Evolutionary conservation across 768 basidiomycete genomes (phyloP).

Genomic region (Crepidotus variabilis): DNA sequence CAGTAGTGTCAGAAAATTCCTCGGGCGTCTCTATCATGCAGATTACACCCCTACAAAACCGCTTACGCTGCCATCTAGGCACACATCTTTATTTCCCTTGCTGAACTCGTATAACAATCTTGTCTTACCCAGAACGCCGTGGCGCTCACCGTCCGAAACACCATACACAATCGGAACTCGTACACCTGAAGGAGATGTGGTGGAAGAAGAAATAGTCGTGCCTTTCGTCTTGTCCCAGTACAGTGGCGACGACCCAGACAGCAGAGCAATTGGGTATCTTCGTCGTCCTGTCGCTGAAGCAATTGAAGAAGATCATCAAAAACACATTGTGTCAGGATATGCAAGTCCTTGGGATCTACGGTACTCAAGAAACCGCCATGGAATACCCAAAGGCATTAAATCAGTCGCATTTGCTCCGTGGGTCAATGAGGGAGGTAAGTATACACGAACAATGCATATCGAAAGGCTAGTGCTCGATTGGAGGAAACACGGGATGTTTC

Average conservation of each 20-base stretch:
- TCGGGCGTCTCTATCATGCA: not conserved
- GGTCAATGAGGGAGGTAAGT: slow-evolving; percentile 30
- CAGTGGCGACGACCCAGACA: slow-evolving; percentile 7
- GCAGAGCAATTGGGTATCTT: slow-evolving; percentile 19
- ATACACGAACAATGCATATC: slow-evolving; percentile 28
- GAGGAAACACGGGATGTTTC: slow-evolving; percentile 24
- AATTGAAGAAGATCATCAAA: slow-evolving; percentile 26
- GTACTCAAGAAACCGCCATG: slow-evolving; percentile 16
- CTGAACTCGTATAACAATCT: slow-evolving; percentile 26
- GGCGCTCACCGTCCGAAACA: slow-evolving; percentile 13
- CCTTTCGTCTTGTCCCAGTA: slow-evolving; percentile 24
- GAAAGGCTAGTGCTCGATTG: slow-evolving; percentile 27
- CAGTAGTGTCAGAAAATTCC: not conserved
- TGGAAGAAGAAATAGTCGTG: slow-evolving; percentile 21
- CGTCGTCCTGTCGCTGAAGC: slow-evolving; percentile 24
- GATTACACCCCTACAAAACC: not conserved
- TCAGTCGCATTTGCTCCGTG: slow-evolving; percentile 28
- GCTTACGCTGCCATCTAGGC: not conserved
- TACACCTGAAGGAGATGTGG: slow-evolving; percentile 14
- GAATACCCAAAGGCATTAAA: slow-evolving; percentile 11
- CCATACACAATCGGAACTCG: slow-evolving; percentile 17
- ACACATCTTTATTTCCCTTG: slow-evolving; percentile 19
- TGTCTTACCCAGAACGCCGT: slow-evolving; percentile 17
- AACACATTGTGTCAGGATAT: slow-evolving; percentile 21
- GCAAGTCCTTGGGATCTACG: slow-evolving; percentile 25